Evolutionary conservation across 768 basidiomycete genomes (phyloP).

Genomic region (Boletus rufocinnamomeus): DNA sequence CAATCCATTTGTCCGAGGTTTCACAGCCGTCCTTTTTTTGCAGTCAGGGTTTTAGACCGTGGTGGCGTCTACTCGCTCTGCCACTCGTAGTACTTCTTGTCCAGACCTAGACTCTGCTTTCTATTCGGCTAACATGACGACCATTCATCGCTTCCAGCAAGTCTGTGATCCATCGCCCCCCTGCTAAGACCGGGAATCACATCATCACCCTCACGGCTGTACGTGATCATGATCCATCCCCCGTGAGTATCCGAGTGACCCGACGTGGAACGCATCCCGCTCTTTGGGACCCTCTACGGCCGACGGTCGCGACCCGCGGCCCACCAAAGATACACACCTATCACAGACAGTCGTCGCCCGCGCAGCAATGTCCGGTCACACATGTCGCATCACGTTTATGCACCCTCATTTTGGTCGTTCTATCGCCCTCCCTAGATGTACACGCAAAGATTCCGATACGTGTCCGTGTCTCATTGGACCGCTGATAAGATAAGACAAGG

Average conservation of each 20-base stretch:
- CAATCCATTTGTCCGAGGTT: neutral
- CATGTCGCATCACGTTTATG: conserved; percentile 9
- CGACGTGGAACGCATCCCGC: conserved; percentile 25
- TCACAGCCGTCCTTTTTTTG: conserved; percentile 6
- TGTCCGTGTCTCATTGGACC: conserved; percentile 25
- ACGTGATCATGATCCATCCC: conserved; percentile 21
- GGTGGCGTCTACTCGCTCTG: neutral
- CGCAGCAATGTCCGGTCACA: conserved; percentile 14
- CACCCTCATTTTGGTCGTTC: conserved; percentile 10
- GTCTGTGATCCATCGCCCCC: conserved; percentile 3
- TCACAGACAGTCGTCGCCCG: conserved; percentile 4
- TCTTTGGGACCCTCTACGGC: conserved; percentile 21
- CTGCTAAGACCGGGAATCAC: conserved; percentile 12
- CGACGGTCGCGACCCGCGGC: conserved; percentile 25
- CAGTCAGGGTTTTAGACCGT: conserved; percentile 18
- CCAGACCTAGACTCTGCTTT: neutral
- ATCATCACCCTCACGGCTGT: conserved; percentile 22
- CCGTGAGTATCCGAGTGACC: conserved; percentile 15
- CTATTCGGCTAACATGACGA: conserved; percentile 2
- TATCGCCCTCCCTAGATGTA: conserved; percentile 20
- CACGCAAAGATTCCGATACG: conserved; percentile 26
- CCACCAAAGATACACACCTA: conserved; percentile 7
- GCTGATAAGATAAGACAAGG: conserved; percentile 35
- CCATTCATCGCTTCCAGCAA: conserved; percentile 9
- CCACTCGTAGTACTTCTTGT: neutral